Conservation (phyloP, 2,329 filamentous ascomycete genomes). For the Diaporthe sp. region DNA sequence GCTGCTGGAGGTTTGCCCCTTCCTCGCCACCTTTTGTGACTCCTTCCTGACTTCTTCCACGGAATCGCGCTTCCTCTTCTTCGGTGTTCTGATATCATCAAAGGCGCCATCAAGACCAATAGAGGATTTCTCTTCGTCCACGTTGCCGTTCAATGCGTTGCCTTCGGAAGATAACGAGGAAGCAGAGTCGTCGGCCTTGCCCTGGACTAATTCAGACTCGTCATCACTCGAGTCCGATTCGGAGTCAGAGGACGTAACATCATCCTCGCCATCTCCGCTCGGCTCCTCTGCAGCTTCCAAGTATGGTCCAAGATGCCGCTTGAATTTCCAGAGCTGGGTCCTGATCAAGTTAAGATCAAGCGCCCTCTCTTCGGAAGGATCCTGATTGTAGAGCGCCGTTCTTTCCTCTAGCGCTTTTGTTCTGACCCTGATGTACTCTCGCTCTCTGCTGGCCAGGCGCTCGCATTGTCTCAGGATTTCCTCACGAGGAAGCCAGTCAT, state of each 20-base stretch:
- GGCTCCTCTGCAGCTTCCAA: constrained; percentile 27
- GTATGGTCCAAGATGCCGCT: constrained; percentile 41
- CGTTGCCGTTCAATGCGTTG: not conserved
- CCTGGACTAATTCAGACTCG: not conserved
- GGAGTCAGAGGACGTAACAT: not conserved
- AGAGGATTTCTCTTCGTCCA: not conserved
- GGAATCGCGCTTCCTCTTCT: constrained; percentile 29
- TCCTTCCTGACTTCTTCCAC: not conserved
- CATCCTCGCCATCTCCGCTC: not conserved
- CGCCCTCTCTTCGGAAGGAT: constrained; percentile 39
- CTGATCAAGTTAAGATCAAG: constrained; percentile 39
- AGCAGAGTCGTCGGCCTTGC: not conserved
- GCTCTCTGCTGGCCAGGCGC: constrained; percentile 40
- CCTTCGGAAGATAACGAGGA: not conserved
- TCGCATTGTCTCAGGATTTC: constrained; percentile 38
- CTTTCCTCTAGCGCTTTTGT: constrained; percentile 38
- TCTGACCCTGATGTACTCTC: constrained; percentile 32
- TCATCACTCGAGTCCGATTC: not conserved
- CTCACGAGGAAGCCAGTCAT: constrained; percentile 39
- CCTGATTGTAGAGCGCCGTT: constrained; percentile 36
- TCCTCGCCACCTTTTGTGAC: constrained; percentile 30
- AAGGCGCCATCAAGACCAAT: constrained; percentile 31
- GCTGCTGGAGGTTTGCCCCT: constrained; percentile 12
- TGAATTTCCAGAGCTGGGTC: constrained; percentile 41
- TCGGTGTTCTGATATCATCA: constrained; percentile 5